Conservation (phyloP, 75 land plant genomes). For the Picea sitchensis region DNA sequence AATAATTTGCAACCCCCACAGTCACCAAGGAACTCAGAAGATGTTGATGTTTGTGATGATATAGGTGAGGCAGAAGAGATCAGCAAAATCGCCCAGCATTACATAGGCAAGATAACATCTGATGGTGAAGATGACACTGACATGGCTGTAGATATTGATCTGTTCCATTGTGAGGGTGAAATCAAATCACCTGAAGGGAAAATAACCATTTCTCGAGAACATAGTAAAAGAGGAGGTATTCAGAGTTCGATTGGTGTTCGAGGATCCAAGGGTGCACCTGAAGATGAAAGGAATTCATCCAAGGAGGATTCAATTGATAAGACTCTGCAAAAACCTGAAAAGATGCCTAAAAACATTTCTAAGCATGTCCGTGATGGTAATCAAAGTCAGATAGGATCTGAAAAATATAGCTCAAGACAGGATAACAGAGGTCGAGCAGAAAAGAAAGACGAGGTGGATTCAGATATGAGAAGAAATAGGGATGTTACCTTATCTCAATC, state of each 20-base stretch:
- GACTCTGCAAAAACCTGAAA: background rate
- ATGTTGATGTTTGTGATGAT: constrained; percentile 11
- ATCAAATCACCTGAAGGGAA: constrained; percentile 14
- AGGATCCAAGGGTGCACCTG: background rate
- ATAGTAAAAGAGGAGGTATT: constrained; percentile 12
- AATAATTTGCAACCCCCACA: constrained; percentile 1
- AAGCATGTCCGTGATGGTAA: background rate
- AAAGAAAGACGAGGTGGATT: background rate
- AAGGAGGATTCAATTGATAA: constrained; percentile 1
- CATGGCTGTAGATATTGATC: constrained; percentile 13
- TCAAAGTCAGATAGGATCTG: constrained; percentile 6
- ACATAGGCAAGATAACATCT: constrained; percentile 22
- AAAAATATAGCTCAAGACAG: background rate
- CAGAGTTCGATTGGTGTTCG: background rate
- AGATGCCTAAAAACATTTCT: background rate
- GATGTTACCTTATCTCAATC: background rate
- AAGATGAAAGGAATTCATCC: background rate
- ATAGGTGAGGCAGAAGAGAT: background rate
- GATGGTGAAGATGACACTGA: constrained; percentile 31
- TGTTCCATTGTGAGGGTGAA: constrained; percentile 11
- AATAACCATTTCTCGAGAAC: constrained; percentile 8
- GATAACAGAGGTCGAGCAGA: constrained; percentile 1
- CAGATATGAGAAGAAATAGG: constrained; percentile 2
- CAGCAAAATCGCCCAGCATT: constrained; percentile 15
- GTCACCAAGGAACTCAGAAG: constrained; percentile 9